Evolutionary conservation across 2,329 filamentous ascomycete genomes (phyloP).

Genomic region (Ophiostoma ulmi): DNA sequence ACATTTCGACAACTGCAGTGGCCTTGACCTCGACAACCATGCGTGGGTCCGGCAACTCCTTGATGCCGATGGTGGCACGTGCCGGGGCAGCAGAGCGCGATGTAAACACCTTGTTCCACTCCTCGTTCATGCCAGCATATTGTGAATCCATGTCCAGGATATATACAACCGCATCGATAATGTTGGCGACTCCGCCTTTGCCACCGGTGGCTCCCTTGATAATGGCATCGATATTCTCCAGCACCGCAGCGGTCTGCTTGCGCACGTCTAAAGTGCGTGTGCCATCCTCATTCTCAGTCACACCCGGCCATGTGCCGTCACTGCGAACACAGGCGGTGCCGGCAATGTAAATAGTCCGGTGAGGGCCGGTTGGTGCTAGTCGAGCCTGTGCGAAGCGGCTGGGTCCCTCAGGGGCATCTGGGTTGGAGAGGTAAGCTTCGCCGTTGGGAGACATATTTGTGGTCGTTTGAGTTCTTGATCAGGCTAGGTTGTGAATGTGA

Average conservation of each 20-base stretch:
- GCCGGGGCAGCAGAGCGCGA: constrained; percentile 37
- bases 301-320: constrained; percentile 36
- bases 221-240: constrained; percentile 37
- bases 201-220: constrained; percentile 37
- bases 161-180: constrained; percentile 40
- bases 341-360: constrained; percentile 39
- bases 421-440: constrained; percentile 35
- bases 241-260: constrained; percentile 38
- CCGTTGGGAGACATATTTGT: constrained; percentile 34
- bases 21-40: constrained; percentile 36
- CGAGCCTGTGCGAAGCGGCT: constrained; percentile 37
- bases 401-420: constrained; percentile 30
- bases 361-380: constrained; percentile 31
- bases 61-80: constrained; percentile 34
- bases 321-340: constrained; percentile 36
- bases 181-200: constrained; percentile 36
- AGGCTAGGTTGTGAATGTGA: background rate
- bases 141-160: constrained; percentile 40
- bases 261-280: constrained; percentile 35
- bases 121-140: constrained; percentile 43
- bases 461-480: background rate
- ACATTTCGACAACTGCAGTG: constrained; percentile 31
- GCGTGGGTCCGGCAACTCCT: constrained; percentile 33
- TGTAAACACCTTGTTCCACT: constrained; percentile 43
- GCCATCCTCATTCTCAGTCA: constrained; percentile 36